Evolutionary conservation across 2,329 filamentous ascomycete species (phyloP).

Genomic region (Pyrenophora seminiperda): DNA sequence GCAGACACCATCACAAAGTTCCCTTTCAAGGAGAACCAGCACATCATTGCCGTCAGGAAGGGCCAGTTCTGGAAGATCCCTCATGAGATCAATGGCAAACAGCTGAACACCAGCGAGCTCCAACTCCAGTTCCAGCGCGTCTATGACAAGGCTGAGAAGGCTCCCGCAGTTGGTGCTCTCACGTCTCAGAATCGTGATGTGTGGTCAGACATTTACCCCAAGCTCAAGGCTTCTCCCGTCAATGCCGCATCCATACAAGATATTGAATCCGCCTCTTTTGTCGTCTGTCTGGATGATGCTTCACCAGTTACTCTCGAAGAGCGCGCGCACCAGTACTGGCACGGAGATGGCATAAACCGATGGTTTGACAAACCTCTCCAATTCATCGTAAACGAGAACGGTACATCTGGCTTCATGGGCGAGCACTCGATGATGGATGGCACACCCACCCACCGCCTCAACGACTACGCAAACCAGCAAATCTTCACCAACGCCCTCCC

Average conservation of each 20-base stretch:
- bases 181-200: conserved; percentile 93
- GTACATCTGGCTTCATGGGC: conserved; percentile 95
- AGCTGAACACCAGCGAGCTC: conserved; percentile 86
- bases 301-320: conserved; percentile 92
- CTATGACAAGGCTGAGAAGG: conserved; percentile 69
- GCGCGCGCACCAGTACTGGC: conserved; percentile 96
- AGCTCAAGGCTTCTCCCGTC: conserved; percentile 73
- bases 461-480: conserved; percentile 89
- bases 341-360: conserved; percentile 91
- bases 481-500: conserved; percentile 96
- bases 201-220: conserved; percentile 73
- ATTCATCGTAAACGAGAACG: conserved; percentile 98
- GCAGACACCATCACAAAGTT: conserved; percentile 86
- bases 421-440: conserved; percentile 99
- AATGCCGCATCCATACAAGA: conserved; percentile 79
- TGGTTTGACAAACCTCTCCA: conserved; percentile 99
- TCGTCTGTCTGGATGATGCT: conserved; percentile 92
- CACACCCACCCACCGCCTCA: conserved; percentile 93
- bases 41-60: conserved; percentile 89
- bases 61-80: conserved; percentile 96
- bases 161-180: conserved; percentile 80
- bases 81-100: conserved; percentile 79
- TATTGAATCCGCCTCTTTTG: conserved; percentile 87
- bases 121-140: conserved; percentile 87
- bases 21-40: conserved; percentile 73